These are phyloP conservation scores for Cladosporium sp. DNA, from an alignment of 2,329 filamentous ascomycete genomes.

Conservation along the genomic window DNA sequence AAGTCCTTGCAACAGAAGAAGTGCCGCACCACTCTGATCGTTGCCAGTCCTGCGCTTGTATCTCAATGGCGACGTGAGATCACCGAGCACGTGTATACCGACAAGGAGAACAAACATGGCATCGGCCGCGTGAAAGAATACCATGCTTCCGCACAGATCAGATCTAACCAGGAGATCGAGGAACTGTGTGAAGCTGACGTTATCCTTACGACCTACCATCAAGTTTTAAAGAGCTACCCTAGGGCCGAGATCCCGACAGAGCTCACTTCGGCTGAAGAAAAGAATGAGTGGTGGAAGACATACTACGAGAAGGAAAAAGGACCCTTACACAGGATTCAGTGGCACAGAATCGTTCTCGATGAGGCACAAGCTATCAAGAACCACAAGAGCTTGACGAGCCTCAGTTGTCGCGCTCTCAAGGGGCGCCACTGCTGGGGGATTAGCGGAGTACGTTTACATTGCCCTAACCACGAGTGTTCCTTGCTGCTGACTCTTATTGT, in stretches of 20 bases:
- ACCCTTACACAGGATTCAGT: slow-evolving; percentile 46
- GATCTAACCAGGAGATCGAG: not conserved
- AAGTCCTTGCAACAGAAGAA: slow-evolving; percentile 16
- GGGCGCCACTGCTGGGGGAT: slow-evolving; percentile 75
- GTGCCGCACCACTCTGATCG: slow-evolving; percentile 38
- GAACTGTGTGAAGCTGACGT: slow-evolving; percentile 22
- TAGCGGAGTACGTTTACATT: slow-evolving; percentile 53
- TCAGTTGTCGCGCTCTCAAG: slow-evolving; percentile 62
- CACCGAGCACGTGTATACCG: slow-evolving; percentile 18
- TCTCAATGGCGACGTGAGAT: slow-evolving; percentile 37
- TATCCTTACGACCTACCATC: slow-evolving; percentile 40
- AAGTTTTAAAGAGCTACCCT: slow-evolving; percentile 41
- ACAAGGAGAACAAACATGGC: slow-evolving; percentile 19
- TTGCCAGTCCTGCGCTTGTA: slow-evolving; percentile 38
- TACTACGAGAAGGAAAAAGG: slow-evolving; percentile 33
- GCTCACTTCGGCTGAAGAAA: slow-evolving; percentile 34
- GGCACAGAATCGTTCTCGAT: slow-evolving; percentile 76
- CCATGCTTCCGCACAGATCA: not conserved
- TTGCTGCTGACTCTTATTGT: too few species aligned
- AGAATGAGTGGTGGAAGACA: slow-evolving; percentile 37
- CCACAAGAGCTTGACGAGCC: slow-evolving; percentile 59
- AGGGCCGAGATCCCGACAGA: slow-evolving; percentile 36
- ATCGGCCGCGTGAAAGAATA: slow-evolving; percentile 13
- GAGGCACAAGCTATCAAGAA: slow-evolving; percentile 79
- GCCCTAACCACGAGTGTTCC: too few species aligned